A percentile compares a stretch with the other conserved stretches of the same genome.
phyloP scores from a whole-genome alignment of 495 filamentous ascomycete species.

The Trichoderma virens region DNA sequence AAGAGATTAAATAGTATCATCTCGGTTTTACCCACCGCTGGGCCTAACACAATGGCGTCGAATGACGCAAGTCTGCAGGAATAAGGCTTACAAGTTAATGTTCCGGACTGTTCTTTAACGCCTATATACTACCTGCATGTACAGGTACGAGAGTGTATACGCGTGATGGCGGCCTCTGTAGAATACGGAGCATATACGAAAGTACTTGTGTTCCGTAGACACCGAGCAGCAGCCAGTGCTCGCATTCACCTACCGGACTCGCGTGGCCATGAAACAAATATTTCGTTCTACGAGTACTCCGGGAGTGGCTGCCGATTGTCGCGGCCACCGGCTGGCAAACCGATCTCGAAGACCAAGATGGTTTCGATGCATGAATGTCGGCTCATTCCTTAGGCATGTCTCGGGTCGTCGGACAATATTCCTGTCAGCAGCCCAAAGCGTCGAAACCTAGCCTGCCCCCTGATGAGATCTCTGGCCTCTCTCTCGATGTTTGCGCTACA shows the following conservation, averaged over 20 bases:
- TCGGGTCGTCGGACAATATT: background rate
- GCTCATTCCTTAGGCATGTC: background rate
- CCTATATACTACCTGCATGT: background rate
- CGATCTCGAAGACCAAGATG: slow-evolving; percentile 1
- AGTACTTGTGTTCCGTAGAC: no score
- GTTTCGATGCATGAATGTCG: background rate
- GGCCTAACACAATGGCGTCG: background rate
- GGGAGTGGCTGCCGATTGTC: background rate
- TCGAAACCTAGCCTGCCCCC: background rate
- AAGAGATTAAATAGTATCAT: background rate
- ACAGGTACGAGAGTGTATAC: background rate
- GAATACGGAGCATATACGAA: background rate
- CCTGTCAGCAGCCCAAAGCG: background rate
- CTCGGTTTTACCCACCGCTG: background rate
- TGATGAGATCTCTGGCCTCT: background rate
- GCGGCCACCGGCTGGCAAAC: background rate
- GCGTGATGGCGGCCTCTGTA: background rate
- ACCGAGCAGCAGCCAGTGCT: no score
- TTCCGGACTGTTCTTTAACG: background rate
- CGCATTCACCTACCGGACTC: no score
- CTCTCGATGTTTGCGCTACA: background rate
- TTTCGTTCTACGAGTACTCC: no score
- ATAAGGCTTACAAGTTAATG: background rate
- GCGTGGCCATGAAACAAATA: no score
- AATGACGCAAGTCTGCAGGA: slow-evolving; percentile 2